phyloP scores from a whole-genome alignment of 352 stramenopile genomes.

The Aphanomyces cochlioides region DNA sequence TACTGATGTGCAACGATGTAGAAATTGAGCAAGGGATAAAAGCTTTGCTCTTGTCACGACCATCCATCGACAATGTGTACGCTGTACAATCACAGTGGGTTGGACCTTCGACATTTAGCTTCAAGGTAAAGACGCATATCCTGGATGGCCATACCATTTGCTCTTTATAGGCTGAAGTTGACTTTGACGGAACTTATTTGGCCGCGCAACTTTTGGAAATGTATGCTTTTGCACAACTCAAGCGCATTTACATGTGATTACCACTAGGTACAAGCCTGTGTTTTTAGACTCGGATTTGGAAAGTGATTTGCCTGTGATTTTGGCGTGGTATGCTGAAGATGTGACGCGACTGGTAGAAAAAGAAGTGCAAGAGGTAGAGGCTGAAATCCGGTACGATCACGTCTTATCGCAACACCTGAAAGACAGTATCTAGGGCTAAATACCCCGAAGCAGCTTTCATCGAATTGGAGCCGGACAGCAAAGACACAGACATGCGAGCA shows the following conservation, averaged over 20 bases:
- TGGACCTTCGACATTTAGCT: conserved; percentile 96
- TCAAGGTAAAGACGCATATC: conserved; percentile 73
- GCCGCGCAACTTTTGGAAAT: conserved; percentile 91
- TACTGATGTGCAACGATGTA: conserved; percentile 32
- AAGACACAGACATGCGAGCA: conserved; percentile 82
- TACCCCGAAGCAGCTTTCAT: conserved; percentile 96
- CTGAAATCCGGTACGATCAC: conserved; percentile 74
- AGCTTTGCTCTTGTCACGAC: conserved; percentile 67
- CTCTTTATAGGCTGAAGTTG: conserved; percentile 88
- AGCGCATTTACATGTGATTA: not conserved
- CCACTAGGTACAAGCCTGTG: conserved; percentile 86
- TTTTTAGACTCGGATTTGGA: conserved; percentile 89
- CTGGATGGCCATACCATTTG: not conserved
- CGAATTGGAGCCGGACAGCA: conserved; percentile 95
- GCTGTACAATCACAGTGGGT: conserved; percentile 97
- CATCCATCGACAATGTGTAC: conserved; percentile 93
- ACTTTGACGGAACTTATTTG: conserved; percentile 98
- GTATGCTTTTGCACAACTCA: conserved; percentile 34
- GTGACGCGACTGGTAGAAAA: conserved; percentile 94
- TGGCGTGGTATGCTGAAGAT: conserved; percentile 95
- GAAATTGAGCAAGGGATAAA: conserved; percentile 86
- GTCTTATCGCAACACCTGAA: conserved; percentile 8
- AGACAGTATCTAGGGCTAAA: conserved; percentile 38
- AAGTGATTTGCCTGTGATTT: conserved; percentile 90
- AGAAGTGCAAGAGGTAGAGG: conserved; percentile 95